phyloP scores from a whole-genome alignment of 1,139 yeast genomes.

The Taphrina deformans region DNA sequence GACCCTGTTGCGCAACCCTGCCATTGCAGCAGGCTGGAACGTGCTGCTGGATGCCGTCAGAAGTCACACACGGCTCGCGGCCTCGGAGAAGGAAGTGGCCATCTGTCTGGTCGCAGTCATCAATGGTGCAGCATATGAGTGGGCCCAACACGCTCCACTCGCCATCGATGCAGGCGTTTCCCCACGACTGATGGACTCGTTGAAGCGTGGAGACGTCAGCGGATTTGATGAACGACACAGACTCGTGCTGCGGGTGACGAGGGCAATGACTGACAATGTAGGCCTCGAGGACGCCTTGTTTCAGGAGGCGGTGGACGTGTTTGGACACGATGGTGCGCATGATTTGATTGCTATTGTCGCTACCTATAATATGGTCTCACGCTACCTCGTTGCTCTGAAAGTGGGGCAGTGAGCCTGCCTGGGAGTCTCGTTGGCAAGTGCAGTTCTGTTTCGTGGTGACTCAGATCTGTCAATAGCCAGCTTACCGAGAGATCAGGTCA shows the following conservation, averaged over 20 bases:
- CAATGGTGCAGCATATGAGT: conserved; percentile 25
- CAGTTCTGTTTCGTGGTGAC: no score
- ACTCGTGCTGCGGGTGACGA: neutral
- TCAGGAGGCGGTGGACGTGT: neutral
- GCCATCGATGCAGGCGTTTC: conserved; percentile 13
- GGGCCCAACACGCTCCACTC: conserved; percentile 25
- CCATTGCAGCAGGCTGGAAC: conserved; percentile 26
- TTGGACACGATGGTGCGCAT: conserved; percentile 1
- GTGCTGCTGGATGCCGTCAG: conserved; percentile 12
- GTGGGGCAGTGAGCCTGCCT: conserved; percentile 11
- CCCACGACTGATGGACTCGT: neutral
- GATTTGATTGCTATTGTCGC: conserved; percentile 26
- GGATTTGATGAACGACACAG: neutral
- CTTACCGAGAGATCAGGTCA: no score
- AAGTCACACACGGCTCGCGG: neutral
- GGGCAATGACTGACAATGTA: conserved; percentile 14
- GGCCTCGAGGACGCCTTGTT: neutral
- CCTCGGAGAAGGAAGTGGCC: conserved; percentile 3
- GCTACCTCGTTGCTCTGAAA: conserved; percentile 21
- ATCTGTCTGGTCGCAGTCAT: conserved; percentile 29
- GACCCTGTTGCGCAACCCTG: conserved; percentile 13
- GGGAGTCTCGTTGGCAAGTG: no score
- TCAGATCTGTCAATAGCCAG: no score
- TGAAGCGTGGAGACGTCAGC: neutral
- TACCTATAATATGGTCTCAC: conserved; percentile 28